Conservation (phyloP, 176 grass and related monocot species). For the Triticum timopheevii region DNA sequence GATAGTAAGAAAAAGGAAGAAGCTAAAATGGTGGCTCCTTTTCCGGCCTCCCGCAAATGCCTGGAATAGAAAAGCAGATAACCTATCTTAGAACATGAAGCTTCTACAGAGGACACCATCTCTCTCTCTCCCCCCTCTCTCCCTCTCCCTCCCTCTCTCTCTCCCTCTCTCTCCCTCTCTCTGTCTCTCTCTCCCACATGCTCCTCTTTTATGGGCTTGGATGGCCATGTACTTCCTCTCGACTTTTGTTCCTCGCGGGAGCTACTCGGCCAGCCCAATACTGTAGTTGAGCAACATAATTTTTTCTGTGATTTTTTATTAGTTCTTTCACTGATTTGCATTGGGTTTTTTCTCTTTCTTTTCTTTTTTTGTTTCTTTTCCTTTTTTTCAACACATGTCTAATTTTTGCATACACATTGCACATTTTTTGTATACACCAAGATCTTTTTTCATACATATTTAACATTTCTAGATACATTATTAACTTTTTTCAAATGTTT, state of each 20-base stretch:
- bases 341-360: not conserved
- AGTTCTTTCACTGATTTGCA: not conserved
- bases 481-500: not conserved
- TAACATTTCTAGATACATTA: not conserved
- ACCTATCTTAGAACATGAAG: constrained; percentile 15
- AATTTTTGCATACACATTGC: not conserved
- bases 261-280: not conserved
- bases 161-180: too few relatives aligned
- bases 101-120: not conserved
- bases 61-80: constrained; percentile 26
- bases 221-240: too few relatives aligned
- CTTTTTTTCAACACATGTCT: not conserved
- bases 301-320: not conserved
- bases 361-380: not conserved
- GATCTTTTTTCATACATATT: not conserved
- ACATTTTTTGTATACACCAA: not conserved
- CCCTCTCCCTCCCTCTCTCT: too few relatives aligned
- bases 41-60: not conserved
- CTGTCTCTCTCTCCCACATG: not conserved
- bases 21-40: constrained; percentile 33
- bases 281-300: not conserved
- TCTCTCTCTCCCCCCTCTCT: not conserved
- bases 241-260: not conserved
- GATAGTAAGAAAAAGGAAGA: not conserved
- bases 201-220: not conserved